A percentile compares a stretch with the other conserved stretches of the same genome.
phyloP scores from a whole-genome alignment of 768 basidiomycete genomes.

The Mycena latifolia region DNA sequence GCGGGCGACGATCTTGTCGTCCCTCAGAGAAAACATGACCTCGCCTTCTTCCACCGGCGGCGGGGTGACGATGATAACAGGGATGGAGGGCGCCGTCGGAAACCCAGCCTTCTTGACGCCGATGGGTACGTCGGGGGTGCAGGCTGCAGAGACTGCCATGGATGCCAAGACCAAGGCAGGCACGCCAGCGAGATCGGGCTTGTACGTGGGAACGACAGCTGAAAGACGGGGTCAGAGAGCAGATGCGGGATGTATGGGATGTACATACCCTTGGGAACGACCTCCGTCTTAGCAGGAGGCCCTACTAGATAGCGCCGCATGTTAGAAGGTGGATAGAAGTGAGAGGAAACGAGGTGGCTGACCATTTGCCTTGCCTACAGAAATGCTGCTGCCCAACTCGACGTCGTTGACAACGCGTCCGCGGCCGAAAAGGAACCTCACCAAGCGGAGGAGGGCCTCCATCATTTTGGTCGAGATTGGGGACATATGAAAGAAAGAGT shows the following conservation, averaged over 20 bases:
- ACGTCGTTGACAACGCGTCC: too few relatives aligned
- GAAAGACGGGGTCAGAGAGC: neutral
- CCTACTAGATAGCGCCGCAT: too few relatives aligned
- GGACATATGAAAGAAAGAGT: too few relatives aligned
- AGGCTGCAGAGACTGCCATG: neutral
- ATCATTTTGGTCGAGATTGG: too few relatives aligned
- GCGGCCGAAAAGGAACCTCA: too few relatives aligned
- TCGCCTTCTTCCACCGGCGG: neutral
- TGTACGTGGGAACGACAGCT: neutral
- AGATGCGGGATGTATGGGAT: neutral
- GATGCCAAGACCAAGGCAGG: neutral
- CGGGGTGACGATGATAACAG: neutral
- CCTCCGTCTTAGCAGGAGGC: neutral
- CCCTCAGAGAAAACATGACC: neutral
- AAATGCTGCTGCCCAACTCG: too few relatives aligned
- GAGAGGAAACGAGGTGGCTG: too few relatives aligned
- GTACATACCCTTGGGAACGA: neutral
- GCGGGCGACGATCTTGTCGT: neutral
- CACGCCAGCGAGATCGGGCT: neutral
- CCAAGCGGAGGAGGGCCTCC: too few relatives aligned
- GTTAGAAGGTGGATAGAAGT: too few relatives aligned
- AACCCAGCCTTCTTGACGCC: neutral
- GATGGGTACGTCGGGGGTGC: neutral
- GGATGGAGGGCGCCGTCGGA: neutral
- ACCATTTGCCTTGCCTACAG: too few relatives aligned